Conservation (phyloP, 805 yeast species). For the Zygosaccharomyces gambellarensis region DNA sequence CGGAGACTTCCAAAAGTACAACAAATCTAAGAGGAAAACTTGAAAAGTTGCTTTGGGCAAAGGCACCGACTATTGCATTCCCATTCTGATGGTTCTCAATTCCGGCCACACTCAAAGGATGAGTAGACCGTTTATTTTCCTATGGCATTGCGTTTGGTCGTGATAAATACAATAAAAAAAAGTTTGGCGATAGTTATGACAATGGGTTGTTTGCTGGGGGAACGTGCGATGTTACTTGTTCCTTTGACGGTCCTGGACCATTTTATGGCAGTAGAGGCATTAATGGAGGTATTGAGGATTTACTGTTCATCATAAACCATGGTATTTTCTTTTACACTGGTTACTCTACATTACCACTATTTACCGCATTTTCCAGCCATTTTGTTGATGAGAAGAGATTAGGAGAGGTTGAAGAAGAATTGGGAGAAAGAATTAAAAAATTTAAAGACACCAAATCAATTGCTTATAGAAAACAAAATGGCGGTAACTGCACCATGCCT, state of each 20-base stretch:
- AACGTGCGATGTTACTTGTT: conserved; percentile 20
- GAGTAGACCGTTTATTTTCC: conserved; percentile 28
- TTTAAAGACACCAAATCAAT: conserved; percentile 13
- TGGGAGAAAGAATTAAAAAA: conserved; percentile 10
- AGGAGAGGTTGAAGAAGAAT: not conserved
- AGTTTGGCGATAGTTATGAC: conserved; percentile 22
- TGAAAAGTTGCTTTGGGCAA: conserved; percentile 31
- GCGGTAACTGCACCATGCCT: conserved; percentile 18
- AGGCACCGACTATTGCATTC: conserved; percentile 25
- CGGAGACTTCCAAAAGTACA: conserved; percentile 19
- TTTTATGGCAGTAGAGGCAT: conserved; percentile 19
- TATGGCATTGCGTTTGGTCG: conserved; percentile 25
- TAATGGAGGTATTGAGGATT: conserved; percentile 19
- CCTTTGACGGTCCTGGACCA: conserved; percentile 16
- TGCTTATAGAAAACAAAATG: conserved; percentile 19
- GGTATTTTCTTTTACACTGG: conserved; percentile 26
- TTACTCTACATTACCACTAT: conserved; percentile 21
- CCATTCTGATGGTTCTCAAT: conserved; percentile 33
- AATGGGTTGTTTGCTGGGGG: conserved; percentile 25
- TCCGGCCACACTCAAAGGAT: conserved; percentile 33
- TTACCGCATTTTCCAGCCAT: conserved; percentile 12
- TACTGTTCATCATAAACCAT: conserved; percentile 26
- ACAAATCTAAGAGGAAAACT: conserved; percentile 22
- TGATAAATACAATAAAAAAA: conserved; percentile 14
- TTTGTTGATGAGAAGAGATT: conserved; percentile 5